Conservation (phyloP, 805 yeast genomes). For the Candida oleophila region DNA sequence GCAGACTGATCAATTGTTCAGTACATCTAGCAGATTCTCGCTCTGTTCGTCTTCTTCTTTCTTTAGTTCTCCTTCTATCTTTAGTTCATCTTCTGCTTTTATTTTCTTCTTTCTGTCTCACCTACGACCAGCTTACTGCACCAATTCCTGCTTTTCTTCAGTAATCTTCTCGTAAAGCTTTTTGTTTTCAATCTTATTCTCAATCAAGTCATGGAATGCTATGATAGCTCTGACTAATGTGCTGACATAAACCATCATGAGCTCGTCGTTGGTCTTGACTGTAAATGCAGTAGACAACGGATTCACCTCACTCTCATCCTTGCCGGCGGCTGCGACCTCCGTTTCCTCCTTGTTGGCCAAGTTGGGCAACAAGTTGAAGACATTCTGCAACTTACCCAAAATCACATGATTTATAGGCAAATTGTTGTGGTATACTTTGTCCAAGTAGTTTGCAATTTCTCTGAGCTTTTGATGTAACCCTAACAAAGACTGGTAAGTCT, state of each 20-base stretch:
- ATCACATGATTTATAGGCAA: slow-evolving; percentile 89
- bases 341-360: slow-evolving; percentile 35
- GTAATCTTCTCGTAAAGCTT: slow-evolving; percentile 34
- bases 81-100: not conserved
- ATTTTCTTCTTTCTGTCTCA: not conserved
- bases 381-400: slow-evolving; percentile 89
- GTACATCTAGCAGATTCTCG: no score
- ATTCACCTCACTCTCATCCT: slow-evolving; percentile 31
- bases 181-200: slow-evolving; percentile 87
- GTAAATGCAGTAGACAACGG: slow-evolving; percentile 80
- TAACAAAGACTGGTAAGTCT: slow-evolving; percentile 82
- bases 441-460: slow-evolving; percentile 76
- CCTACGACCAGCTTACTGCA: not conserved
- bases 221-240: slow-evolving; percentile 90
- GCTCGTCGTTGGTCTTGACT: slow-evolving; percentile 90
- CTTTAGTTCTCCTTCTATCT: not conserved
- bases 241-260: slow-evolving; percentile 90
- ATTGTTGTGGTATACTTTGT: slow-evolving; percentile 64
- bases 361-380: slow-evolving; percentile 90
- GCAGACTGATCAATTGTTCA: no score
- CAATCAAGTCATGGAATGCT: slow-evolving; percentile 95
- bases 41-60: not conserved
- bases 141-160: slow-evolving; percentile 29
- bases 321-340: slow-evolving; percentile 11
- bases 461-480: slow-evolving; percentile 78